Evolutionary conservation across 495 filamentous ascomycete species (phyloP).

Genomic region (Hypoxylon fragiforme): DNA sequence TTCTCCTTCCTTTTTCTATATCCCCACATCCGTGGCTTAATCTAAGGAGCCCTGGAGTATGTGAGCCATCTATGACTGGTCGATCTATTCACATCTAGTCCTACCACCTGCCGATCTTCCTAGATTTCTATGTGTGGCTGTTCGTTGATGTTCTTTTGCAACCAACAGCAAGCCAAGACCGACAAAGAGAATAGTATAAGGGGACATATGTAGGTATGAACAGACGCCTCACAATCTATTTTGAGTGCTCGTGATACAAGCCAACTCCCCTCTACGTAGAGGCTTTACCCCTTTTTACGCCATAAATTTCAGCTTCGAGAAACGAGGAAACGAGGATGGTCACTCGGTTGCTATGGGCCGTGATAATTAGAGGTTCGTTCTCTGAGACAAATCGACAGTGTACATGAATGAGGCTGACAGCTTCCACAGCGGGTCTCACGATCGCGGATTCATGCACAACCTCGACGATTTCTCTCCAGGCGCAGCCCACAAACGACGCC

Average conservation of each 20-base stretch:
- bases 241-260: too few relatives aligned
- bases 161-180: slow-evolving; percentile 8
- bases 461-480: slow-evolving; percentile 6
- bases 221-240: too few relatives aligned
- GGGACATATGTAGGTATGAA: too few relatives aligned
- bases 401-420: background rate
- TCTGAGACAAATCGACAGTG: background rate
- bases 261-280: too few relatives aligned
- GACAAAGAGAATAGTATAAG: slow-evolving; percentile 3
- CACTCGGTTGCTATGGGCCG: background rate
- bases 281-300: too few relatives aligned
- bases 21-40: too few relatives aligned
- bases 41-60: too few relatives aligned
- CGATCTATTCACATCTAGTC: background rate
- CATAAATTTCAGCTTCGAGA: background rate
- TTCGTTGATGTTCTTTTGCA: slow-evolving; percentile 3
- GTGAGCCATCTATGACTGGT: slow-evolving; percentile 10
- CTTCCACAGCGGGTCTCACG: background rate
- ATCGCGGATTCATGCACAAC: slow-evolving; percentile 15
- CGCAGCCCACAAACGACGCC: background rate
- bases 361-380: background rate
- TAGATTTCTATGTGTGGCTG: background rate
- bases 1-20: too few relatives aligned
- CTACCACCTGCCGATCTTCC: background rate
- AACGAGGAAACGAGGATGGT: slow-evolving; percentile 11